Percentiles rank a stretch among this genome's conserved stretches.
Evolutionary conservation across 192 early-diverging fungal genomes (phyloP).

Genomic region (Lunasporangiospora selenospora): DNA sequence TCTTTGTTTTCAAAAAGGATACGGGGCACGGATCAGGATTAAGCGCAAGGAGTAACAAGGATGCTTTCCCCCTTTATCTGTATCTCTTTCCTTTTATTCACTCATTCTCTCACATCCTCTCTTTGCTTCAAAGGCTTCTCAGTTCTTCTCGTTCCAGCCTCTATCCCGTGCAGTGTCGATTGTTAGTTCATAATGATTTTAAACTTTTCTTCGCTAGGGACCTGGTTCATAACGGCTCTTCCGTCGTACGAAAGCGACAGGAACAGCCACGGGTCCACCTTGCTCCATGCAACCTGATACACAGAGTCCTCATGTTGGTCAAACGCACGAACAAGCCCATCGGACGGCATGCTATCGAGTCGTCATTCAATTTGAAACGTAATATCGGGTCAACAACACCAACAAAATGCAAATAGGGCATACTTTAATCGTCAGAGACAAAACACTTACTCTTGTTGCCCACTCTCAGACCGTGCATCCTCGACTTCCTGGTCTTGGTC

Average conservation of each 20-base stretch:
- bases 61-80: no score
- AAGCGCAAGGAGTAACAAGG: no score
- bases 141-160: no score
- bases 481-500: constrained; percentile 15
- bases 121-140: not conserved
- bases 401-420: not conserved
- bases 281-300: constrained; percentile 90
- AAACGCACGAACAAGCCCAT: constrained; percentile 87
- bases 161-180: no score
- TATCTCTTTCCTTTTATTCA: not conserved
- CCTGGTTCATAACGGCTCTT: constrained; percentile 89
- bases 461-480: constrained; percentile 29
- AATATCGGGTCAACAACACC: constrained; percentile 3
- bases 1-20: no score
- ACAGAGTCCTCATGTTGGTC: constrained; percentile 97
- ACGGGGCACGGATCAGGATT: no score
- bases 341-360: constrained; percentile 59
- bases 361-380: constrained; percentile 7
- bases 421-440: constrained; percentile 2
- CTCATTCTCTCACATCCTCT: no score
- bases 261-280: constrained; percentile 93
- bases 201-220: constrained; percentile 87
- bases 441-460: constrained; percentile 32
- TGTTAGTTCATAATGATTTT: constrained; percentile 68
- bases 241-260: constrained; percentile 94